Percentiles rank a stretch among this genome's conserved stretches.
Evolutionary conservation across 2,329 filamentous ascomycete genomes (phyloP).

Genomic region (Pezicula carpinea): DNA sequence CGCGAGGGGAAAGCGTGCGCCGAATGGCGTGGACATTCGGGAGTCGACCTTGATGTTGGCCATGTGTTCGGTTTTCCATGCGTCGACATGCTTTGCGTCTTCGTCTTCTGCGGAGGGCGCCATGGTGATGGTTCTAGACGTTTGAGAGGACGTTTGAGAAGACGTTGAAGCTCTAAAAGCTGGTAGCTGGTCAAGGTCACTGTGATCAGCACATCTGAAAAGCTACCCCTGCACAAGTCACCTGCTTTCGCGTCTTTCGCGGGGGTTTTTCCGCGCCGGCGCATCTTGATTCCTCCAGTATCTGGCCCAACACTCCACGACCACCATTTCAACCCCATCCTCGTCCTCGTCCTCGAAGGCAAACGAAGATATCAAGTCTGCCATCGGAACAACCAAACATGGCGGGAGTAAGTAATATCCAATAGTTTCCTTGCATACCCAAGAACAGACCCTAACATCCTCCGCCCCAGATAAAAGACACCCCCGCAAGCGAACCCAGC

Average conservation of each 20-base stretch:
- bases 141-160: constrained; percentile 3
- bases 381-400: too few species aligned
- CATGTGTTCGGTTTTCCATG: constrained; percentile 10
- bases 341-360: neutral
- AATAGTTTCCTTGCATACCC: neutral
- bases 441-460: constrained; percentile 6
- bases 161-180: constrained; percentile 13
- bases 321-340: neutral
- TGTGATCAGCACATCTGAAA: too few species aligned
- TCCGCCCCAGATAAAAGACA: constrained; percentile 11
- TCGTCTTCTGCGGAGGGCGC: constrained; percentile 9
- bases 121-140: constrained; percentile 8
- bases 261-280: constrained; percentile 1
- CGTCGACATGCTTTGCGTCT: neutral
- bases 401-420: constrained; percentile 2
- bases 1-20: constrained; percentile 62
- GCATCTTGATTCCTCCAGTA: too few species aligned
- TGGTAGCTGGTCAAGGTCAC: constrained; percentile 6
- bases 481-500: constrained; percentile 34
- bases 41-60: constrained; percentile 16
- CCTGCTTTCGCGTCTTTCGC: constrained; percentile 1
- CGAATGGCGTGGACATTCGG: constrained; percentile 57
- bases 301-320: neutral
- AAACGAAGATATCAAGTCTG: too few species aligned
- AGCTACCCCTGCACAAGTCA: constrained; percentile 3